phyloP scores from a whole-genome alignment of 768 basidiomycete species.

The Kondoa subrosea region DNA sequence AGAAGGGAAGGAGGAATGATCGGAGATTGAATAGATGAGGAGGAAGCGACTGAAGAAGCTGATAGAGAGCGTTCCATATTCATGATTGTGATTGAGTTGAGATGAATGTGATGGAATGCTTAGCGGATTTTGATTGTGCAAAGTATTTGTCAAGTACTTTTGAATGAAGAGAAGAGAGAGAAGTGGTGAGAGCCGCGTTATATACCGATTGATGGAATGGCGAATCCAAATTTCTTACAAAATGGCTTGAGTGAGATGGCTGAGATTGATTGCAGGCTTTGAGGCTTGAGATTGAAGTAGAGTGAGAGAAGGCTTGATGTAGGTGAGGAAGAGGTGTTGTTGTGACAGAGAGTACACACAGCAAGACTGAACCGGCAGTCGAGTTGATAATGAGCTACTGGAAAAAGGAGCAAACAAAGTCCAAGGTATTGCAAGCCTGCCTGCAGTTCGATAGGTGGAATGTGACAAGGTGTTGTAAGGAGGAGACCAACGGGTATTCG shows the following conservation, averaged over 20 bases:
- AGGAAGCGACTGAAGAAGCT: neutral
- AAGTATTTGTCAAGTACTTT: neutral
- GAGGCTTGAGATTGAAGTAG: neutral
- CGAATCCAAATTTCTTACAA: too few relatives aligned
- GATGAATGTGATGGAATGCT: too few relatives aligned
- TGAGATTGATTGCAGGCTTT: too few relatives aligned
- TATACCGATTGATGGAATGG: neutral
- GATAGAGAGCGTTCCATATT: slow-evolving; percentile 5
- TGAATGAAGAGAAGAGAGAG: neutral
- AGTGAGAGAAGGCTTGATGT: neutral
- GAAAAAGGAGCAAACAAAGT: neutral
- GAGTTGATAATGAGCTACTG: too few relatives aligned
- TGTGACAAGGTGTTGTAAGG: neutral
- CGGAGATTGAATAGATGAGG: slow-evolving; percentile 4
- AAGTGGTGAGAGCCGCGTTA: neutral
- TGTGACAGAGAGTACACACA: neutral
- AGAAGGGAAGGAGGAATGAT: slow-evolving; percentile 17
- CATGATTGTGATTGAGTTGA: neutral
- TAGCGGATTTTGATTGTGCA: neutral
- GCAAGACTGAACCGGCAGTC: neutral
- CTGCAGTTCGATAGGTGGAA: neutral
- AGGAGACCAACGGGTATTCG: neutral
- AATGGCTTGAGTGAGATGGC: neutral
- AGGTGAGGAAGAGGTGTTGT: neutral
- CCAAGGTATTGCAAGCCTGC: neutral